Evolutionary conservation across 106 monocot species (phyloP), one percentile per base, ranked within the genome.

Genomic region (Alisma plantagoaquatica): DNA sequence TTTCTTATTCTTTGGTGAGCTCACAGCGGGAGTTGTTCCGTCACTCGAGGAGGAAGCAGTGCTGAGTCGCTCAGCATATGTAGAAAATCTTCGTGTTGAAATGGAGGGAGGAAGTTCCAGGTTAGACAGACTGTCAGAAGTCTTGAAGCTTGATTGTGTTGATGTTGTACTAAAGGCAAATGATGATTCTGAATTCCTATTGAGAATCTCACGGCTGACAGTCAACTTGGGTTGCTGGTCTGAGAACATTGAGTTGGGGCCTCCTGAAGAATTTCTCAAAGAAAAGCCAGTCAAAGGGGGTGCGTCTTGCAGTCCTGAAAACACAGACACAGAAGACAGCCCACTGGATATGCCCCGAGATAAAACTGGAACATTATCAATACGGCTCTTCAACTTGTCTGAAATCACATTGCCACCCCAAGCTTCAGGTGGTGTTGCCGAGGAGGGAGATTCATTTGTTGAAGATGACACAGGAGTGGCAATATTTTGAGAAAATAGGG

Each of bases 1-100:
- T 73, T 87, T 87, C 75, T 94, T 94, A 51, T 65, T 61, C 73
- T 88, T 94, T 21, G 94, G 88, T 42, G 88, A 84, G 54, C 69
- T 44, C 23, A 58, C 12, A 53, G 69, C 78, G 49, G 73, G 64
- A 38, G 46, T 67, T 46, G 75, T 61, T 56, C 71, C 79, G 23
- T 84, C 84, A 58, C 30, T 74, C 26, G 81, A 77, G 52, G 78
- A 58, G 51, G 82, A 67, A 15, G 52, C 46, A 43, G 65, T 63
- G 62, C 71, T 77, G 53, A 80, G 63, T 60, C 86, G 76, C 49
- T 87, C 86, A 33, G 79, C 71, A 82, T 82, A 89, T 10, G 77
- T 73, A 8, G 75, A 66, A 66, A 54, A 74, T 62, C 70, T 81
- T 21, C 74, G 64, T 30, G 79, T 63, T 44, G 32, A 43, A 17